Conservation (phyloP, 2,329 filamentous ascomycete genomes). For the Pezicula radicicola region DNA sequence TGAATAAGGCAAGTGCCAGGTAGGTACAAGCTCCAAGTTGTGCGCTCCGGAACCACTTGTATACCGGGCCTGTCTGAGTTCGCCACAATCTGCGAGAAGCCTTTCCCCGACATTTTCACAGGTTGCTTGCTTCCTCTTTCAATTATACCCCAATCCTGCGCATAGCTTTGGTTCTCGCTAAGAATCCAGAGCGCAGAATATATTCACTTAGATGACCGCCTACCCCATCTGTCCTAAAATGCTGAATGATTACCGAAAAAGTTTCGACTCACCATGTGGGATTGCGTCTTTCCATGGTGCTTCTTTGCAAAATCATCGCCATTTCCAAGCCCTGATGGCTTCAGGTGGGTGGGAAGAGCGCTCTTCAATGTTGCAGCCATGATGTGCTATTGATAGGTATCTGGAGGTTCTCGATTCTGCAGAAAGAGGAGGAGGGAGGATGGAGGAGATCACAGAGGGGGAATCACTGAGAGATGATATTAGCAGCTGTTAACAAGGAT, state of each 20-base stretch:
- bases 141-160: not conserved
- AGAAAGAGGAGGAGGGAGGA: not conserved
- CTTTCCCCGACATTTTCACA: constrained; percentile 1
- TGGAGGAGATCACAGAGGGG: not conserved
- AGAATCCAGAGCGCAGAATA: not conserved
- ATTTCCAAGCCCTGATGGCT: constrained; percentile 46
- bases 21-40: constrained; percentile 12
- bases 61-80: not conserved
- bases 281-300: constrained; percentile 82
- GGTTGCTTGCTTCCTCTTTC: not conserved
- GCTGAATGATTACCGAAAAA: not conserved
- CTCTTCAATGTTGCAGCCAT: constrained; percentile 73
- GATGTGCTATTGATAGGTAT: constrained; percentile 1
- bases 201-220: not conserved
- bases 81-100: not conserved
- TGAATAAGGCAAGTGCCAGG: constrained; percentile 13
- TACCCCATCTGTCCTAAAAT: not conserved
- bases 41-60: not conserved
- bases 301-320: constrained; percentile 51
- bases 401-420: not conserved
- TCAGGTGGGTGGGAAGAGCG: constrained; percentile 82
- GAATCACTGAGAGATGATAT: not conserved
- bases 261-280: constrained; percentile 70
- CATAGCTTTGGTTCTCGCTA: not conserved
- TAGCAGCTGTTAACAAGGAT: not conserved